Evolutionary conservation across 768 basidiomycete species (phyloP).

Genomic region (Russula olivacea): DNA sequence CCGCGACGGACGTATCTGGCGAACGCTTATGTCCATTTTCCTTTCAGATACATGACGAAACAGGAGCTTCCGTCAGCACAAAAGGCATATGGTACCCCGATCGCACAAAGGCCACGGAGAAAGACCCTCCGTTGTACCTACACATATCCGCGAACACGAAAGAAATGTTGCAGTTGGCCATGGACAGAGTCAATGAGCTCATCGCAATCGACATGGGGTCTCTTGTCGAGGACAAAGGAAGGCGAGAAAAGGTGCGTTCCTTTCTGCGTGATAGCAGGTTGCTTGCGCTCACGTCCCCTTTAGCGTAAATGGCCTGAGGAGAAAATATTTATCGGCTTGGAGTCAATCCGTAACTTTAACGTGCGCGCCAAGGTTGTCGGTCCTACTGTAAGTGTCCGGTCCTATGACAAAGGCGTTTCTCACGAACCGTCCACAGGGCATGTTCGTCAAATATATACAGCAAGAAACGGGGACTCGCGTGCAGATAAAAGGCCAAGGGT

Average conservation of each 20-base stretch:
- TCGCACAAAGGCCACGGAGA: constrained; percentile 81
- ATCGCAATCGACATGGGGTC: constrained; percentile 72
- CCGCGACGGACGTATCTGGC: not conserved
- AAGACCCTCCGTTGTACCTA: constrained; percentile 89
- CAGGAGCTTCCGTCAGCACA: constrained; percentile 87
- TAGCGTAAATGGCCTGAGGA: constrained; percentile 98
- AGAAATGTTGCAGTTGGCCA: constrained; percentile 59
- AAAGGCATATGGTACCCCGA: constrained; percentile 98
- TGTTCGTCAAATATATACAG: constrained; percentile 98
- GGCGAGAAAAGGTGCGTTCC: constrained; percentile 54
- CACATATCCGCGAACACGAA: constrained; percentile 78
- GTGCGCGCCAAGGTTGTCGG: constrained; percentile 97
- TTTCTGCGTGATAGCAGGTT: not conserved
- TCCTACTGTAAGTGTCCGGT: constrained; percentile 57
- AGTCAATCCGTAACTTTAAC: constrained; percentile 93
- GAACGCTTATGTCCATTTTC: not conserved
- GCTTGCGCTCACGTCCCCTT: constrained; percentile 14
- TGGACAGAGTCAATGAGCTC: constrained; percentile 68
- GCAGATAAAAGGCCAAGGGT: constrained; percentile 93
- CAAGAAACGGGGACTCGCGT: constrained; percentile 93
- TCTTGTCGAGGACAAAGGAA: constrained; percentile 70
- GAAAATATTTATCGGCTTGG: constrained; percentile 83
- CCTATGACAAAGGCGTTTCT: not conserved
- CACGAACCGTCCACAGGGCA: constrained; percentile 48
- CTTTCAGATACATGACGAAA: constrained; percentile 79